These are phyloP conservation scores for Crithidia acanthocephali DNA, from an alignment of 208 protist genomes.

Conservation along the genomic window DNA sequence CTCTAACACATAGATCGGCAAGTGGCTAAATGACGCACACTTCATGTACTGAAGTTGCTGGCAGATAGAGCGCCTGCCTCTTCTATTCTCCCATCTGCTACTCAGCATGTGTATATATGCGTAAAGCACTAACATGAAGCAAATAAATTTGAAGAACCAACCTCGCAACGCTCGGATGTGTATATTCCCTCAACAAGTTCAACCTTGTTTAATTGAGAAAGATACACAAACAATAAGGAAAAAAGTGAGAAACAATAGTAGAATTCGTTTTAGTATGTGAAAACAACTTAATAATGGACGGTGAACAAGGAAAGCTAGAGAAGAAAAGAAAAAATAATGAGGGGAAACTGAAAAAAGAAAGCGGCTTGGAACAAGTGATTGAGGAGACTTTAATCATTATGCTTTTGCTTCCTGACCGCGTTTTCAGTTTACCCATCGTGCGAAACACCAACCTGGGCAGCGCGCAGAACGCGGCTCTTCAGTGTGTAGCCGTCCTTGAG, in stretches of 20 bases:
- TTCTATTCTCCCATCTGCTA: not conserved
- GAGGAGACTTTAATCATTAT: not conserved
- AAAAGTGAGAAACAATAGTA: conserved; percentile 8
- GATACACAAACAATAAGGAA: conserved; percentile 3
- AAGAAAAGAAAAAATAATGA: too few species aligned
- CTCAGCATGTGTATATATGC: not conserved
- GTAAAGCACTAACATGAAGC: not conserved
- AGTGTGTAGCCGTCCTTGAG: conserved; percentile 93
- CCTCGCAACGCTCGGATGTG: conserved; percentile 1
- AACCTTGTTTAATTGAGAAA: not conserved
- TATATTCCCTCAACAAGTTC: not conserved
- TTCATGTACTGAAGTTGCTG: not conserved
- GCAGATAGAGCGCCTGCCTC: not conserved
- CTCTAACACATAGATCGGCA: conserved; percentile 1
- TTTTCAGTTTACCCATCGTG: conserved; percentile 11
- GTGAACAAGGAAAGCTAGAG: conserved; percentile 2
- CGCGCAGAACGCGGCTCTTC: conserved; percentile 84
- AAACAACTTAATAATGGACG: conserved; percentile 8
- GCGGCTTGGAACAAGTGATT: too few species aligned
- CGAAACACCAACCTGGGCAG: conserved; percentile 91
- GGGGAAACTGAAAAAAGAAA: not conserved
- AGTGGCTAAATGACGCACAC: not conserved
- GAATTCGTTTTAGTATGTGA: conserved; percentile 35
- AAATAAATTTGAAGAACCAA: not conserved
- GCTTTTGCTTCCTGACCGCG: not conserved